phyloP scores from a whole-genome alignment of 768 basidiomycete genomes.

The Saitozyma podzolica region DNA sequence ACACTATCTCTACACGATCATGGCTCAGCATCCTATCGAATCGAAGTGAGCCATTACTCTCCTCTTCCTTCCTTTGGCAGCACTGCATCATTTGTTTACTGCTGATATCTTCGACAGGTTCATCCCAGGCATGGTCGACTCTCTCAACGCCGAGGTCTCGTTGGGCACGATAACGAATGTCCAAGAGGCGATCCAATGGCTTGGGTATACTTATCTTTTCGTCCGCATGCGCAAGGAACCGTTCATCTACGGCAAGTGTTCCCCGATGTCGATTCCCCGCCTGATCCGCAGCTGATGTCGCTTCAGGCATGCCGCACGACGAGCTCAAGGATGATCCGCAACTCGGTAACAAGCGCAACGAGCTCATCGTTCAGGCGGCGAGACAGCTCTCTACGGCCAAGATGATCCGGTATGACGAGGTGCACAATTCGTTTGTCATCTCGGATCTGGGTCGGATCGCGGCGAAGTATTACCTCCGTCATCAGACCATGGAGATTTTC shows the following conservation, averaged over 20 bases:
- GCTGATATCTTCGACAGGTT: constrained; percentile 57
- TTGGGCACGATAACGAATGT: constrained; percentile 89
- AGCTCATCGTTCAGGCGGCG: constrained; percentile 69
- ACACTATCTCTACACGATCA: constrained; percentile 84
- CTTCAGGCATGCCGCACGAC: constrained; percentile 64
- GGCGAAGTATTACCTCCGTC: constrained; percentile 90
- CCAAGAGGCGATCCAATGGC: constrained; percentile 85
- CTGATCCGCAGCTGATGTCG: not conserved
- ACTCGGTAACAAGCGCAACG: constrained; percentile 67
- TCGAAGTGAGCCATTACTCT: constrained; percentile 66
- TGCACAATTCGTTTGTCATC: constrained; percentile 63
- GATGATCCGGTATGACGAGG: constrained; percentile 78
- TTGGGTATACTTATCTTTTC: constrained; percentile 95
- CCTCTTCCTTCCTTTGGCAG: not conserved
- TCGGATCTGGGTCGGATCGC: constrained; percentile 96
- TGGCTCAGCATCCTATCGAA: constrained; percentile 93
- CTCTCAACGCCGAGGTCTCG: constrained; percentile 92
- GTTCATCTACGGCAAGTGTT: too few relatives aligned
- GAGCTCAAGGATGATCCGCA: constrained; percentile 69
- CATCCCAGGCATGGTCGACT: constrained; percentile 76
- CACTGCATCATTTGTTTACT: not conserved
- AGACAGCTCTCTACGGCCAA: constrained; percentile 64
- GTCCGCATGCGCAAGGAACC: constrained; percentile 30
- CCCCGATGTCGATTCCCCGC: too few relatives aligned
- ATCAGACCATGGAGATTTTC: constrained; percentile 83